Evolutionary conservation across 345 rosid species (phyloP), one percentile per base, ranked within the genome.

Genomic region (Eucalyptus camaldulensis): DNA sequence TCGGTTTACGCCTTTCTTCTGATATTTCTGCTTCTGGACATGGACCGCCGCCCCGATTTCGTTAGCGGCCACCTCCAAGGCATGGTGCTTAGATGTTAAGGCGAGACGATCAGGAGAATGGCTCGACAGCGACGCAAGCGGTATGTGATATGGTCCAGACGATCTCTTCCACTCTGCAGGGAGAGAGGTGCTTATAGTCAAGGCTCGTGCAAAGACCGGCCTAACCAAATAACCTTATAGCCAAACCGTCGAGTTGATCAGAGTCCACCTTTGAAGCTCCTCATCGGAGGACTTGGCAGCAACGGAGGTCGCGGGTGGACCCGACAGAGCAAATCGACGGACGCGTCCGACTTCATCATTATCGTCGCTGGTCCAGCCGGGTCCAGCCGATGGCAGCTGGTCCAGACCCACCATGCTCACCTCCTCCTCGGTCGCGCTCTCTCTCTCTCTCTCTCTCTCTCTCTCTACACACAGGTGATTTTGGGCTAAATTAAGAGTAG

Each of bases 41-140:
- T 96, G 95, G 89, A 95, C 92, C 4, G 99, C 95, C 87, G 98
- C 99, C 90, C 97, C 99, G 45, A 97, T 91, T 76, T 96, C 91
- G 91, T 97, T 95, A 49, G 95, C 98, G 0, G 62, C 98, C 87
- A 96, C 92, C 95, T 96, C 99, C 50, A 96, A 92, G 49, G 97
- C 93, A 19, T 93, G 96, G 91, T 98, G 97, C 89, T 98, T 99
- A 3, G 98, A 95, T 37, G 99, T 93, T 65, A 95, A 94, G 91
- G 96, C 99, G 17, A 98, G 96, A 93, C 95, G 95, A 93, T 96
- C 99, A 81, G 96, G 95, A 96, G 93, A 97, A 98, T 88, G 93
- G 93, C 88, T 94, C 96, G 8, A 97, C 96, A 17, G 96, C 95
- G 85, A 98, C 86, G 93, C 93, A 95, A 95, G 22, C 97, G 96